phyloP scores from a whole-genome alignment of 352 stramenopile species.

The Sclerospora graminicola region DNA sequence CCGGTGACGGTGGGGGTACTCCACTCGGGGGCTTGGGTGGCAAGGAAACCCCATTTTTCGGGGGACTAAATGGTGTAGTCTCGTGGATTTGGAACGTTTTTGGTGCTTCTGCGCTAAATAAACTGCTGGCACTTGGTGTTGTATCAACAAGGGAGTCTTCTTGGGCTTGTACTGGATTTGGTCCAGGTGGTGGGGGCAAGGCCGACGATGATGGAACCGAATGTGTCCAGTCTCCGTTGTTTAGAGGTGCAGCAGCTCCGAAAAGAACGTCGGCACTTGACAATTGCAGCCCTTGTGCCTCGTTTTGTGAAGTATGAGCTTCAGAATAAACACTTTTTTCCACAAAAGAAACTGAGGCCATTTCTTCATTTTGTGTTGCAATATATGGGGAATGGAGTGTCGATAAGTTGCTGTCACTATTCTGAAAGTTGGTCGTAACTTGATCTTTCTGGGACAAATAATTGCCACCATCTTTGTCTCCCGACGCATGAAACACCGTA shows the following conservation, averaged over 20 bases:
- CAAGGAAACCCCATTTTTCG: background rate
- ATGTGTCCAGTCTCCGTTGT: constrained; percentile 9
- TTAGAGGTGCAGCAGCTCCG: constrained; percentile 10
- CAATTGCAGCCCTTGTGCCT: constrained; percentile 5
- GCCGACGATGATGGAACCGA: background rate
- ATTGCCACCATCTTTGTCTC: background rate
- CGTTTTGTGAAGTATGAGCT: constrained; percentile 6
- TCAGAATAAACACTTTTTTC: constrained; percentile 13
- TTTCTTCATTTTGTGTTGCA: constrained; percentile 4
- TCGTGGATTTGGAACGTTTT: constrained; percentile 2
- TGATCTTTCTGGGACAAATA: constrained; percentile 1
- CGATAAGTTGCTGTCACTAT: background rate
- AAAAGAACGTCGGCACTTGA: constrained; percentile 23
- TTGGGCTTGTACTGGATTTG: constrained; percentile 16
- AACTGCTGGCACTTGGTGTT: constrained; percentile 22
- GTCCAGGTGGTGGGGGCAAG: constrained; percentile 2
- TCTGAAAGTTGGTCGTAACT: background rate
- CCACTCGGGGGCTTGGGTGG: constrained; percentile 4
- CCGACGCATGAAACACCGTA: background rate
- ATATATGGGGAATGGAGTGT: constrained; percentile 4
- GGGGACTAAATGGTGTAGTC: background rate
- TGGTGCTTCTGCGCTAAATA: constrained; percentile 20
- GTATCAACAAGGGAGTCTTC: constrained; percentile 27
- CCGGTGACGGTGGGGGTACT: constrained; percentile 1
- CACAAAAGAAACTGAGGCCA: constrained; percentile 6